Conservation (phyloP, 441 rosid genomes). For the Corymbia calophylla region DNA sequence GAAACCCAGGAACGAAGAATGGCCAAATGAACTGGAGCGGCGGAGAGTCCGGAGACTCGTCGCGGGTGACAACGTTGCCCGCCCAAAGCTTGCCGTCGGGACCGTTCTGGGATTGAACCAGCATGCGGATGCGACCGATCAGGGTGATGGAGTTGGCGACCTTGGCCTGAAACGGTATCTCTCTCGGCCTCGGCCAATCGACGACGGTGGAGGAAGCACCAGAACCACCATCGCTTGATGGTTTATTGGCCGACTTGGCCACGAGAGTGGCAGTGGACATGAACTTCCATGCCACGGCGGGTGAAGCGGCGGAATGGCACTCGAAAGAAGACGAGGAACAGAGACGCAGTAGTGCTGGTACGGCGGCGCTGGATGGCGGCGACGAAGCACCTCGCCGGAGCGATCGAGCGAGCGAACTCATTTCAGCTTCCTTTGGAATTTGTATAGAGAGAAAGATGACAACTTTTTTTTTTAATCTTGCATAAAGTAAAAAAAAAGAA, state of each 20-base stretch:
- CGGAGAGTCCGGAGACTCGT: slow-evolving; percentile 16
- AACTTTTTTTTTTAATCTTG: no score
- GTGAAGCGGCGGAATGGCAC: not conserved
- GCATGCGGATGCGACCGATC: slow-evolving; percentile 31
- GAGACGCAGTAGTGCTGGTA: not conserved
- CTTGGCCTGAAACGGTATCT: slow-evolving; percentile 27
- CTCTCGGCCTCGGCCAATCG: slow-evolving; percentile 25
- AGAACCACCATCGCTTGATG: not conserved
- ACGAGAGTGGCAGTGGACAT: not conserved
- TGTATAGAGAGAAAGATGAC: no score
- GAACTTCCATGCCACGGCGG: not conserved
- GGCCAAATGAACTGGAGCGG: slow-evolving; percentile 22
- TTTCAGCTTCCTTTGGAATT: not conserved
- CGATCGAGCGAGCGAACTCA: not conserved
- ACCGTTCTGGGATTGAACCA: slow-evolving; percentile 32
- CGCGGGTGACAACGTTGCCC: slow-evolving; percentile 36
- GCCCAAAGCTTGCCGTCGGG: slow-evolving; percentile 49
- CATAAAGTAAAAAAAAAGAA: no score
- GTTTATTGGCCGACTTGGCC: not conserved
- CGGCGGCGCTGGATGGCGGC: not conserved
- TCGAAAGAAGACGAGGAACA: not conserved
- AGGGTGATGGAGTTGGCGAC: slow-evolving; percentile 35
- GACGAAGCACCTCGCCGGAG: not conserved
- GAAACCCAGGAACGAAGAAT: not conserved
- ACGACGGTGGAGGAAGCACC: not conserved